Base-by-base conservation (phyloP, 2,329 filamentous ascomycete genomes). In the Aspergillus sp. region DNA sequence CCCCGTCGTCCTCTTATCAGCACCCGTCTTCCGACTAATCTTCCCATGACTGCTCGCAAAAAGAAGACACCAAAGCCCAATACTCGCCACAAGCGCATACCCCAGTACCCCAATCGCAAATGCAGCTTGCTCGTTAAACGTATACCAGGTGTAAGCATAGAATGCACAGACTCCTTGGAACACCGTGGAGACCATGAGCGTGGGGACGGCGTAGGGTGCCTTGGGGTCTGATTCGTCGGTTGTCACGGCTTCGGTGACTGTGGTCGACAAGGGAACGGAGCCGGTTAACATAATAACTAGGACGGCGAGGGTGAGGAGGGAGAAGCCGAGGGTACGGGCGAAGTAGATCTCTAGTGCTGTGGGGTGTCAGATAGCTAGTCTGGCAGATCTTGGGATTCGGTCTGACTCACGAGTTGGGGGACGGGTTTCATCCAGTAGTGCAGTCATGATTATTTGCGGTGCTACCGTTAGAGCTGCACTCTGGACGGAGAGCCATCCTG, bases 341-440 rank as follows among this genome's bases (percentile, higher is more conserved):
- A 90, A 83, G 75, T 91, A 91, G 48, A 79, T 69, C 66, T 90
- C 85, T 27, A 88, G 73, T 20, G 70, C 82, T 81, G 55, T 37
- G 13, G 39, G 23, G 45, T 49, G 50, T 50, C 50, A 52, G 52
- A 44, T 48, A 33, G 20, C 35, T 41, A 7, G 25, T 22, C 22
- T 25, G 32, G 33, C n/a, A 7, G n/a, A n/a, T 39, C 6, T 35
- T 43, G 43, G 19, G 49, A 17, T 27, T 35, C 37, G 20, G 19
- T 35, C 43, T 15, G 32, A 32, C 37, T 27, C 43, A 37, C 78
- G 67, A 47, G 77, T 76, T 47, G 76, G 68, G 54, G 77, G 73
- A 51, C 77, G 76, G 35, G 77, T 73, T 53, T 83, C 79, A 44
- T 77, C 75, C 3, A 77, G 76, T 32, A 84, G 74, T 51, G 85